phyloP scores from a whole-genome alignment of 495 filamentous ascomycete species.

The Beverwykella pulmonaria region DNA sequence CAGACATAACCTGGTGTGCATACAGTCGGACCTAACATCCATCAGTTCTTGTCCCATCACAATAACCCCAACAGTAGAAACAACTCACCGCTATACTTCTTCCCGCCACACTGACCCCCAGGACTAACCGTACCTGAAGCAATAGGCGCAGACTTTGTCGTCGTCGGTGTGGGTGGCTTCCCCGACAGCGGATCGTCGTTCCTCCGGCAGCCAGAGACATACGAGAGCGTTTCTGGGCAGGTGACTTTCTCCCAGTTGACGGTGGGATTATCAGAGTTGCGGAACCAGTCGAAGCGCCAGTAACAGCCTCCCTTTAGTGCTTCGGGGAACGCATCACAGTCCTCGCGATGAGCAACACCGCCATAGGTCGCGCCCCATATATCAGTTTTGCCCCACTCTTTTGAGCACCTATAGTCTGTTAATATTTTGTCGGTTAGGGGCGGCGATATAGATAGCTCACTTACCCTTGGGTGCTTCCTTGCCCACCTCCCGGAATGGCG shows the following conservation, averaged over 20 bases:
- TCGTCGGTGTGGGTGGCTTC: slow-evolving; percentile 13
- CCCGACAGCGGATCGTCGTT: slow-evolving; percentile 26
- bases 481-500: slow-evolving; percentile 26
- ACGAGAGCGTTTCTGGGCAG: slow-evolving; percentile 25
- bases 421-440: not conserved
- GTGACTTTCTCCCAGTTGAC: slow-evolving; percentile 20
- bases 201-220: slow-evolving; percentile 16
- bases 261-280: slow-evolving; percentile 29
- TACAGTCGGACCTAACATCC: slow-evolving; percentile 16
- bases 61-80: not conserved
- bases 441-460: not conserved
- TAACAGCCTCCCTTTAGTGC: slow-evolving; percentile 24
- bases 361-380: slow-evolving; percentile 25
- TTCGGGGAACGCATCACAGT: slow-evolving; percentile 20
- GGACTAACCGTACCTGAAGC: slow-evolving; percentile 20
- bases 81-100: not conserved
- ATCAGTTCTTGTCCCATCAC: not conserved
- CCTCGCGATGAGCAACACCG: slow-evolving; percentile 26
- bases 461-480: slow-evolving; percentile 20
- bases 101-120: slow-evolving; percentile 24
- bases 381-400: slow-evolving; percentile 13
- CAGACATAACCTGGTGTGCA: slow-evolving; percentile 21
- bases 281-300: slow-evolving; percentile 32
- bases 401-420: slow-evolving; percentile 12
- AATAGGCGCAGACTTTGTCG: slow-evolving; percentile 21